These are phyloP conservation scores for Oryza brachyantha DNA, from an alignment of 176 grass and related monocot genomes.

Conservation along the genomic window DNA sequence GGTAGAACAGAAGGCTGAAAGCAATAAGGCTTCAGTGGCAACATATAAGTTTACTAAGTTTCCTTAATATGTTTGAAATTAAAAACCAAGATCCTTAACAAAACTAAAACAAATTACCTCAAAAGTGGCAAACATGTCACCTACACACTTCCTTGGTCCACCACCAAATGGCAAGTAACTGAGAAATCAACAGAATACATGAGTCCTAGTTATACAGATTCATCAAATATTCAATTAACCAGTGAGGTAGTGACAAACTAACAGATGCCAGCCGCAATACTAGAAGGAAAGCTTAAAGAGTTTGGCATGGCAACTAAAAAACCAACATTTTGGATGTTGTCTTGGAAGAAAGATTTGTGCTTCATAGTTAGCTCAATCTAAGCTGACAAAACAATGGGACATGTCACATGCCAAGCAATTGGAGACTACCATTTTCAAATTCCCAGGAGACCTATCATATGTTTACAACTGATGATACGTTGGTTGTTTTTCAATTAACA, in stretches of 20 bases:
- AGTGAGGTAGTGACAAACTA: background rate
- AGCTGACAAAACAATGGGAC: background rate
- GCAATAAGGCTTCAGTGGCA: background rate
- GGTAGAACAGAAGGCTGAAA: slow-evolving; percentile 1
- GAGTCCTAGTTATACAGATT: slow-evolving; percentile 5
- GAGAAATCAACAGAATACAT: slow-evolving; percentile 46
- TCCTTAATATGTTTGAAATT: background rate
- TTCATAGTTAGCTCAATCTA: background rate
- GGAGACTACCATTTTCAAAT: background rate
- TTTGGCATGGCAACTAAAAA: background rate
- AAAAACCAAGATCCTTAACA: background rate
- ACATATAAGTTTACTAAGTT: background rate
- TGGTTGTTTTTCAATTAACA: slow-evolving; percentile 1
- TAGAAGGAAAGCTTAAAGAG: slow-evolving; percentile 4
- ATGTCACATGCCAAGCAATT: background rate
- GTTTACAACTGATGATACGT: background rate
- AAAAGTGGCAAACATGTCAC: slow-evolving; percentile 99
- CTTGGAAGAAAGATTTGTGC: background rate
- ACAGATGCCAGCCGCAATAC: background rate
- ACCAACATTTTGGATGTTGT: background rate
- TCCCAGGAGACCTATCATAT: background rate
- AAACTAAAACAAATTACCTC: slow-evolving; percentile 57
- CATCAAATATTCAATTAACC: background rate
- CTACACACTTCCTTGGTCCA: slow-evolving; percentile 93
- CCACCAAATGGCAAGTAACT: slow-evolving; percentile 99